A percentile compares a stretch with the other conserved stretches of the same genome.
Conservation (phyloP, 257 asterid genomes). For the Solanum habrochaites region DNA sequence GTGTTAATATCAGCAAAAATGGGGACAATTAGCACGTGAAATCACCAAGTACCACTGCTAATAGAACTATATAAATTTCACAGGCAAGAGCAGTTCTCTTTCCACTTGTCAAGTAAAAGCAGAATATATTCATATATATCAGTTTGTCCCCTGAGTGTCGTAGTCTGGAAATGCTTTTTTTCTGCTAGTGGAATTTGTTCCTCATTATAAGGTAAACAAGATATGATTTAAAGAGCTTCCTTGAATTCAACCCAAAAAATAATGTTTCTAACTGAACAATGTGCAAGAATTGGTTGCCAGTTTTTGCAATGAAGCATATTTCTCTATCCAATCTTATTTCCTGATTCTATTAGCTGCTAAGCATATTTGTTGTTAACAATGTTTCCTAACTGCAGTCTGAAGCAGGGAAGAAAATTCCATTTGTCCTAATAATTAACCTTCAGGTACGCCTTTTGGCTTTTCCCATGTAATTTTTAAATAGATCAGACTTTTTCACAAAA, state of each 20-base stretch:
- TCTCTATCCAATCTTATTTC: neutral
- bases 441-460: conserved; percentile 36
- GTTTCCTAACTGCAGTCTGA: conserved; percentile 53
- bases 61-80: neutral
- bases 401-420: conserved; percentile 73
- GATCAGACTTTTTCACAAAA: neutral
- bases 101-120: neutral
- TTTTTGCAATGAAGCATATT: neutral
- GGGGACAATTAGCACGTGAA: neutral
- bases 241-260: neutral
- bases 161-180: neutral
- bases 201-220: neutral
- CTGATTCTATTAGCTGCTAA: neutral
- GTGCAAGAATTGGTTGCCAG: neutral
- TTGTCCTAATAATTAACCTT: conserved; percentile 73
- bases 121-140: neutral
- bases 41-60: neutral
- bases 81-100: neutral
- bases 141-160: neutral
- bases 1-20: neutral
- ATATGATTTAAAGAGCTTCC: neutral
- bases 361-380: conserved; percentile 2
- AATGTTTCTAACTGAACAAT: neutral
- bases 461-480: neutral
- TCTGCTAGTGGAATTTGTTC: neutral